Conservation (phyloP, 306 rosid genomes). For the Ormosia semicastrata region DNA sequence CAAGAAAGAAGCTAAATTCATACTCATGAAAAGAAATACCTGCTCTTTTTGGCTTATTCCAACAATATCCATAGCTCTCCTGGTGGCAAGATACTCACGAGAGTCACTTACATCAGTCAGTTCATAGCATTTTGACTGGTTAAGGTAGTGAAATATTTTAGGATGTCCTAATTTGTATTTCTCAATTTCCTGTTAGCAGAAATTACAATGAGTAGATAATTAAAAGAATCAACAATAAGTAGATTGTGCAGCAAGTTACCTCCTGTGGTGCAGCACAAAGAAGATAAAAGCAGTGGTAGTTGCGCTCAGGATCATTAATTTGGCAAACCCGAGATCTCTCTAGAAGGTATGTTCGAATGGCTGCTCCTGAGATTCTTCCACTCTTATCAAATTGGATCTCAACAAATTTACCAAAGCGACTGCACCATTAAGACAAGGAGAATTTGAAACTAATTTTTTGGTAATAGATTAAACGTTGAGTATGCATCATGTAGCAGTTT, state of each 20-base stretch:
- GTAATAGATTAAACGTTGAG: not conserved
- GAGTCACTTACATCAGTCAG: constrained; percentile 83
- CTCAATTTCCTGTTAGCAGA: constrained; percentile 82
- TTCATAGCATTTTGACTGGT: constrained; percentile 90
- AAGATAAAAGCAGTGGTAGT: constrained; percentile 97
- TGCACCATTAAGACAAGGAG: constrained; percentile 43
- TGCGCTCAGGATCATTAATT: constrained; percentile 95
- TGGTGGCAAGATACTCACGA: constrained; percentile 94
- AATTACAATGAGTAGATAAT: constrained; percentile 27
- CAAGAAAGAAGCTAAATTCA: constrained; percentile 13
- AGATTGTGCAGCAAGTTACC: constrained; percentile 49
- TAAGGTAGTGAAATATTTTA: constrained; percentile 90
- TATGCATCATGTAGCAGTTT: not conserved
- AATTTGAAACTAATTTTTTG: constrained; percentile 25
- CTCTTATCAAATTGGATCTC: constrained; percentile 96
- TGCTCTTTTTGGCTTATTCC: constrained; percentile 93
- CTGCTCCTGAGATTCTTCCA: constrained; percentile 99
- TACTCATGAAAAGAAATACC: constrained; percentile 51
- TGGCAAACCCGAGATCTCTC: constrained; percentile 99
- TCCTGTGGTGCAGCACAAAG: constrained; percentile 99
- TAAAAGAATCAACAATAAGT: constrained; percentile 9
- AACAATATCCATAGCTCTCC: constrained; percentile 98
- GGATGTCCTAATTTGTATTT: constrained; percentile 90
- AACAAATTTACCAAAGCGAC: constrained; percentile 98
- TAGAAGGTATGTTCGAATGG: constrained; percentile 92